phyloP scores from a whole-genome alignment of 2,329 filamentous ascomycete species.

The Penicillium sp. region DNA sequence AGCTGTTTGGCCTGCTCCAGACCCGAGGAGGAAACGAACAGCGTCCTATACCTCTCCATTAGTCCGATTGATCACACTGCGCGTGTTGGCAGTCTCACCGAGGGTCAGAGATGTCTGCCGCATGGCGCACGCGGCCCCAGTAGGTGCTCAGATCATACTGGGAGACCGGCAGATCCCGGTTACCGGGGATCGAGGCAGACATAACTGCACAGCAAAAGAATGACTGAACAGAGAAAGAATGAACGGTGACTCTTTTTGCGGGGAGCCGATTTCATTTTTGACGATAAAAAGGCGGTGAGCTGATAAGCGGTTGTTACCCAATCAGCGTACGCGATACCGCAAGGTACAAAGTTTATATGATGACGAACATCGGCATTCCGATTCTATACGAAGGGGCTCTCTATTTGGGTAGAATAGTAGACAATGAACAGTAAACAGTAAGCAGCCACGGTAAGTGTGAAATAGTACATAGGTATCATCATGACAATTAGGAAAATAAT shows the following conservation, averaged over 20 bases:
- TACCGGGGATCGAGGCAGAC: slow-evolving; percentile 59
- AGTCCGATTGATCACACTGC: slow-evolving; percentile 6
- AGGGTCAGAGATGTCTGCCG: slow-evolving; percentile 84
- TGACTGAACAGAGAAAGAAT: slow-evolving; percentile 9
- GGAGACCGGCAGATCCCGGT: slow-evolving; percentile 79
- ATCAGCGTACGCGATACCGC: slow-evolving; percentile 6
- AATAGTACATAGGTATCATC: slow-evolving; percentile 19
- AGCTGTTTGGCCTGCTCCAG: slow-evolving; percentile 81
- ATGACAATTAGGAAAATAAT: slow-evolving; percentile 9
- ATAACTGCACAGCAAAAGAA: slow-evolving; percentile 36
- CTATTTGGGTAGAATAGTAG: slow-evolving; percentile 6
- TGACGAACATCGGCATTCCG: slow-evolving; percentile 2
- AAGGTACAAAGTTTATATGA: neutral
- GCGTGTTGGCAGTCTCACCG: slow-evolving; percentile 60
- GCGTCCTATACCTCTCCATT: slow-evolving; percentile 56
- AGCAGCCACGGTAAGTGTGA: neutral
- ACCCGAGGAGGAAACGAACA: slow-evolving; percentile 70
- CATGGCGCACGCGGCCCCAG: slow-evolving; percentile 88
- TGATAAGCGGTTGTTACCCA: slow-evolving; percentile 27
- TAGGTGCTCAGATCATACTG: slow-evolving; percentile 91
- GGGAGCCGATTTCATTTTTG: slow-evolving; percentile 19
- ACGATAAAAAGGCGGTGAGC: slow-evolving; percentile 35
- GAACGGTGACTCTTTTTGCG: slow-evolving; percentile 17
- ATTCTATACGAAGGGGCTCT: slow-evolving; percentile 5
- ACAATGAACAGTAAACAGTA: neutral